Evolutionary conservation across 1,284 basidiomycete genomes (phyloP).

Genomic region (Puccinia polysora): DNA sequence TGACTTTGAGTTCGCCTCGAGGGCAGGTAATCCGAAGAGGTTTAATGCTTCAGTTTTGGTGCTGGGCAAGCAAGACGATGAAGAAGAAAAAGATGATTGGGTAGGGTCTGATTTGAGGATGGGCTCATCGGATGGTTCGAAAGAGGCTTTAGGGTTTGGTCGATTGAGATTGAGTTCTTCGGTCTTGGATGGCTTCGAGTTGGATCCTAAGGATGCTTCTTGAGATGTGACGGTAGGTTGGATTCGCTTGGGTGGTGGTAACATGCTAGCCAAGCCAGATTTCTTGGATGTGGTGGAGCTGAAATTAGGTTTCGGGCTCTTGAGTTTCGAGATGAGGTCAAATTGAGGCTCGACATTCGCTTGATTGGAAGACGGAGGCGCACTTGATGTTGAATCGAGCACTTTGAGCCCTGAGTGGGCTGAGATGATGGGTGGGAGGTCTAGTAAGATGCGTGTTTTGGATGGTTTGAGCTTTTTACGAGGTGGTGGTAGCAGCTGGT

Average conservation of each 20-base stretch:
- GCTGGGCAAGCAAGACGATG: not conserved
- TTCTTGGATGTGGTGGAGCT: not conserved
- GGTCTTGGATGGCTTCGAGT: not conserved
- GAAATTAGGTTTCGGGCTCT: not conserved
- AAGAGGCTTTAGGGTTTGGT: not conserved
- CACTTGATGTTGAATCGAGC: too few relatives aligned
- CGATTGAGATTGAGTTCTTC: not conserved
- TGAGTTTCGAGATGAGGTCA: not conserved
- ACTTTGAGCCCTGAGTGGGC: too few relatives aligned
- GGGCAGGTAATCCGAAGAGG: not conserved
- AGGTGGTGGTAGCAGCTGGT: too few relatives aligned
- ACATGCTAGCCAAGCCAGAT: conserved; percentile 31
- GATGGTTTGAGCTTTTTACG: too few relatives aligned
- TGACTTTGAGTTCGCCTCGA: not conserved
- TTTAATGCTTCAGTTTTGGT: not conserved
- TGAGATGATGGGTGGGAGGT: too few relatives aligned
- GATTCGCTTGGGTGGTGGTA: conserved; percentile 32
- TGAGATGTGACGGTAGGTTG: too few relatives aligned
- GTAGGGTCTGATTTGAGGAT: not conserved
- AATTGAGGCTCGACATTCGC: not conserved
- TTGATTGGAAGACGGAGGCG: too few relatives aligned
- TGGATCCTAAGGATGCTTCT: not conserved
- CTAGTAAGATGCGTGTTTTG: too few relatives aligned
- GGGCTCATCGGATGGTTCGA: not conserved
- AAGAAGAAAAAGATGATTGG: not conserved